These are phyloP conservation scores for Solanum bulbocastanum DNA, from an alignment of 257 asterid species.

Conservation along the genomic window DNA sequence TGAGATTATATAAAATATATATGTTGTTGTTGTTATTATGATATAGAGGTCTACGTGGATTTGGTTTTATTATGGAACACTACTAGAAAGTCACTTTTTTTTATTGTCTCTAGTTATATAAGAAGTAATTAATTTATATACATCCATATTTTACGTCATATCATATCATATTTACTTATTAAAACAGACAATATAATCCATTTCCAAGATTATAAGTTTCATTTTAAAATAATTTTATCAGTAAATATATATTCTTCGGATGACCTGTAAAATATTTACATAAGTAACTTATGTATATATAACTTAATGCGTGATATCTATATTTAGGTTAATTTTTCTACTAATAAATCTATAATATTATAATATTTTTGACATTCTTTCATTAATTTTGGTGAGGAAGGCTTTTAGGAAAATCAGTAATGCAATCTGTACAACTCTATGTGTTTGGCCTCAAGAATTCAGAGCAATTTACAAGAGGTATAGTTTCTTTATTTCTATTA, in stretches of 20 bases:
- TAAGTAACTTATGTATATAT: neutral
- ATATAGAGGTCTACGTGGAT: neutral
- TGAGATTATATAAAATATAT: no score
- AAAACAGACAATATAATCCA: no score
- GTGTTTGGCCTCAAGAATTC: conserved; percentile 37
- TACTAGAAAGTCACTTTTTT: neutral
- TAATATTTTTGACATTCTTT: neutral
- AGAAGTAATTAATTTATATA: neutral
- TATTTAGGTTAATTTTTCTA: neutral
- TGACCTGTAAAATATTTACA: neutral
- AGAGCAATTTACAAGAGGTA: conserved; percentile 26
- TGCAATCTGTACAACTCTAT: conserved; percentile 62
- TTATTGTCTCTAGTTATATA: neutral
- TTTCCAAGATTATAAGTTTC: neutral
- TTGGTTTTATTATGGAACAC: neutral
- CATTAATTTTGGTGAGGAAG: conserved; percentile 4
- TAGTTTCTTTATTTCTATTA: neutral
- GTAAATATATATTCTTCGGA: neutral
- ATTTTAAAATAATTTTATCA: neutral
- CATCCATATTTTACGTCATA: neutral
- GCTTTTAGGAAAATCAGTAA: conserved; percentile 40
- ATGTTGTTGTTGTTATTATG: neutral
- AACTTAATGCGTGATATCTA: neutral
- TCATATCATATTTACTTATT: neutral
- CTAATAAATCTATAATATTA: neutral